Base-by-base conservation (phyloP, 2,329 filamentous ascomycete genomes). In the Rugonectria rugulosa region DNA sequence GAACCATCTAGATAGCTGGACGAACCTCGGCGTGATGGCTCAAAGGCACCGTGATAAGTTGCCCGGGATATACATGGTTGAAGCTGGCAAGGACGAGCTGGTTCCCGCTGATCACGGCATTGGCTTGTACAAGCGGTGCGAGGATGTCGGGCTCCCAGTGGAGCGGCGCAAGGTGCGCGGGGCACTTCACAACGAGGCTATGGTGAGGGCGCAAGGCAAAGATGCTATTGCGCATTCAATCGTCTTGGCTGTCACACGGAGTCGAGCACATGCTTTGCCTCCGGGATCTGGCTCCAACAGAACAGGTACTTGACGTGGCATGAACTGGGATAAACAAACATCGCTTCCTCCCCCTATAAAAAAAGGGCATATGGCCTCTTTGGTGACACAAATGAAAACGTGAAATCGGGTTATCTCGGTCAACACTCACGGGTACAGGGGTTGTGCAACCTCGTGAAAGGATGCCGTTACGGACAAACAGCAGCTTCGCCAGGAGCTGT, bases 61-160 rank as follows among this genome's bases (percentile, higher is more conserved):
- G 9, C 79, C 79, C 1, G 67, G 66, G 5, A 65, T 84, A 3
- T 76, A 81, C 42, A 81, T 87, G 31, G 66, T 87, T 6, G 78
- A 85, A 67, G 84, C 82, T 20, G 83, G 77, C 4, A 83, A 77
- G 56, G 84, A 87, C 60, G 84, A 87, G 67, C 68, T 87, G 15
- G 84, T 87, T 1, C 84, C 84, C 0, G 70, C 73, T 20, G 73
- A 78, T 38, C 82, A 86, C 51, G 79, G 76, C 11, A 69, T 75
- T 27, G 66, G 72, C 43, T 71, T 87, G 6, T 71, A 78, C 47
- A 70, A 75, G 54, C 75, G 77, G 49, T 86, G 83, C 62, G 56
- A 70, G 52, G 75, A 81, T 17, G 68, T 85, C 19, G 75, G 76
- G 1, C 54, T 87, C 15, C 69, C 70, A 11, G 78, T 80, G 15